Percentiles rank a stretch among this genome's conserved stretches.
Evolutionary conservation across 2,329 filamentous ascomycete species (phyloP).

Genomic region (Pochonia chlamydosporia): DNA sequence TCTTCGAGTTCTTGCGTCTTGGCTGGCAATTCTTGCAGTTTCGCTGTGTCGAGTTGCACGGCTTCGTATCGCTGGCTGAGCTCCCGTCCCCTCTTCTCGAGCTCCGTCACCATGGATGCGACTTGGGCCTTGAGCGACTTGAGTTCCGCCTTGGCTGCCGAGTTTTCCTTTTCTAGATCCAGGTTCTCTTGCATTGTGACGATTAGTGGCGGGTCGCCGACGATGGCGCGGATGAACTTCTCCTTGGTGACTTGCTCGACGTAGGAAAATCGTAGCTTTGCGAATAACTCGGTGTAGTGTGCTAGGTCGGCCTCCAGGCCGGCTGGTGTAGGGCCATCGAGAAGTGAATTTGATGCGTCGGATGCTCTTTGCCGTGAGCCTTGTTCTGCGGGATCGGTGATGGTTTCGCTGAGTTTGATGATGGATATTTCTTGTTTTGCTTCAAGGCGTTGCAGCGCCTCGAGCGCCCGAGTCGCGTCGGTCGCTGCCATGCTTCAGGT

Average conservation of each 20-base stretch:
- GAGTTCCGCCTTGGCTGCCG: conserved; percentile 67
- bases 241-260: conserved; percentile 98
- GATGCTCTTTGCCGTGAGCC: conserved; percentile 53
- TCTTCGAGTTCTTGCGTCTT: conserved; percentile 43
- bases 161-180: conserved; percentile 62
- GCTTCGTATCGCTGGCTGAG: conserved; percentile 49
- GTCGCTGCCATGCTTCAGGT: conserved; percentile 21
- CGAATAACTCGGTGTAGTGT: conserved; percentile 93
- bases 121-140: conserved; percentile 79
- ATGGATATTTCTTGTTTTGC: conserved; percentile 62
- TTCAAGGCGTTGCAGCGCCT: conserved; percentile 48
- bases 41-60: conserved; percentile 41
- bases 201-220: conserved; percentile 82
- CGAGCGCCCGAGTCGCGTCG: conserved; percentile 36
- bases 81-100: conserved; percentile 60
- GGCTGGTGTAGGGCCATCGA: conserved; percentile 65
- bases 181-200: conserved; percentile 78
- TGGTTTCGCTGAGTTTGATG: conserved; percentile 69
- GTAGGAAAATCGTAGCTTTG: conserved; percentile 94
- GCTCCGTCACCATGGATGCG: conserved; percentile 61
- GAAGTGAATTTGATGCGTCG: conserved; percentile 61
- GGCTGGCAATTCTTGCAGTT: conserved; percentile 44
- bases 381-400: conserved; percentile 45
- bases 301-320: conserved; percentile 76
- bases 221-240: conserved; percentile 90